A percentile compares a stretch with the other conserved stretches of the same genome.
These are phyloP conservation scores for Microcos paniculata DNA, from an alignment of 345 rosid species.

Conservation along the genomic window DNA sequence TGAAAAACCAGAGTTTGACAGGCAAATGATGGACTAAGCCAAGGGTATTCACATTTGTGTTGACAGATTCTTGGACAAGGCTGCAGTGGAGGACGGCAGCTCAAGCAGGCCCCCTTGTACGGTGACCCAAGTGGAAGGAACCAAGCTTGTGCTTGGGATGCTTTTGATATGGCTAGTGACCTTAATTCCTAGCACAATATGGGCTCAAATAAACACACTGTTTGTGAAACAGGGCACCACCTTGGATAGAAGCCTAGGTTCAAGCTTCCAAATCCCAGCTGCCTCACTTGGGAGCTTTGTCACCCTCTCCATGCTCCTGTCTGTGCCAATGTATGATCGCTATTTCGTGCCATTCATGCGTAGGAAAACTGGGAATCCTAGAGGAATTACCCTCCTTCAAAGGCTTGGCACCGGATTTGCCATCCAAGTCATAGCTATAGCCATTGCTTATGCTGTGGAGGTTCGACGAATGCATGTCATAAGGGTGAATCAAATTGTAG, in stretches of 20 bases:
- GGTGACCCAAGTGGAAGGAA: conserved; percentile 79
- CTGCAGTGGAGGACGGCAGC: conserved; percentile 55
- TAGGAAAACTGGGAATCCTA: conserved; percentile 60
- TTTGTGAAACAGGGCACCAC: conserved; percentile 94
- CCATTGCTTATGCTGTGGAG: conserved; percentile 69
- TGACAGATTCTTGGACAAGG: conserved; percentile 83
- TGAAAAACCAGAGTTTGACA: too few species aligned
- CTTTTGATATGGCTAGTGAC: conserved; percentile 73
- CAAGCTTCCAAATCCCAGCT: conserved; percentile 70
- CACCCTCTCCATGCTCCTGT: conserved; percentile 79
- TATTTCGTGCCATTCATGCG: conserved; percentile 80
- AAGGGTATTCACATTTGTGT: neutral
- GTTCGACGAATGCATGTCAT: conserved; percentile 58
- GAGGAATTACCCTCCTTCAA: conserved; percentile 84
- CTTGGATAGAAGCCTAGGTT: conserved; percentile 57
- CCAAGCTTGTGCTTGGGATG: conserved; percentile 76
- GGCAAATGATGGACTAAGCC: neutral
- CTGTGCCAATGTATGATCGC: conserved; percentile 80
- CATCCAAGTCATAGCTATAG: conserved; percentile 73
- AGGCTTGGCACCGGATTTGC: conserved; percentile 75
- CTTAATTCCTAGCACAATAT: conserved; percentile 73
- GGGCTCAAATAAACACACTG: conserved; percentile 93
- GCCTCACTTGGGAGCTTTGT: conserved; percentile 83
- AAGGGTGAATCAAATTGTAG: conserved; percentile 28
- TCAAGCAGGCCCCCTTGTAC: conserved; percentile 51